Base-by-base conservation (phyloP, 148 eudicot genomes). In the Vaccinium corymbosum region DNA sequence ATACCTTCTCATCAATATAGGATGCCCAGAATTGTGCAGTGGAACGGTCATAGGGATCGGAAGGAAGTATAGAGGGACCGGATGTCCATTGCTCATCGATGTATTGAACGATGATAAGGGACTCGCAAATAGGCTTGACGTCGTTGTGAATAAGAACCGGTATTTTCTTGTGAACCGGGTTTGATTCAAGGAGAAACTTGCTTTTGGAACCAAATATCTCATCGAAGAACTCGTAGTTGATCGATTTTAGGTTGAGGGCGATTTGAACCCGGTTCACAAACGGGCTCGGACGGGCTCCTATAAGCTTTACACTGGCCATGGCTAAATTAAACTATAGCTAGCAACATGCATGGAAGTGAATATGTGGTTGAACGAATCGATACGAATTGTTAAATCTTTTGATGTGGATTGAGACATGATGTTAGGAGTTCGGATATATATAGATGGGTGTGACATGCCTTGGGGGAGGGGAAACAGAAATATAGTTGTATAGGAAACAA, bases 111-210 rank as follows among this genome's bases (percentile, higher is more conserved):
- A 88, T 86, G 76, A 86, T 16, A 2, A 83, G 78, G 7, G 90
- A 88, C 83, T 86, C 88, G 52, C 88, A 88, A 7, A 88, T 68
- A 0, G 85, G 80, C 48, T 81, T 85, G n/a, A n/a, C n/a, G 49
- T 62, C 83, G 16, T 51, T 68, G 20, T 85, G 88, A 22, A 88
- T 68, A 16, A 88, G 83, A 51, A 88, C 88, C 1, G 88, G 88
- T 77, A 86, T 74, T 72, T 81, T 81, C 83, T 88, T 88, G 81
- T 84, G 81, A 79, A 86, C 81, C 0, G 90, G 90, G 48, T 88
- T 88, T 7, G 87, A 80, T 85, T 74, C 59, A 11, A 80, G 76
- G 3, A 85, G 86, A 11, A 85, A 29, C 35, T 85, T 74, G 25
- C 86, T 84, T 62, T 78, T 42, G 13, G 27, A 42, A 74, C 78